Conservation (phyloP, 2,329 filamentous ascomycete species). For the Tolypocladium ophioglossoides region DNA sequence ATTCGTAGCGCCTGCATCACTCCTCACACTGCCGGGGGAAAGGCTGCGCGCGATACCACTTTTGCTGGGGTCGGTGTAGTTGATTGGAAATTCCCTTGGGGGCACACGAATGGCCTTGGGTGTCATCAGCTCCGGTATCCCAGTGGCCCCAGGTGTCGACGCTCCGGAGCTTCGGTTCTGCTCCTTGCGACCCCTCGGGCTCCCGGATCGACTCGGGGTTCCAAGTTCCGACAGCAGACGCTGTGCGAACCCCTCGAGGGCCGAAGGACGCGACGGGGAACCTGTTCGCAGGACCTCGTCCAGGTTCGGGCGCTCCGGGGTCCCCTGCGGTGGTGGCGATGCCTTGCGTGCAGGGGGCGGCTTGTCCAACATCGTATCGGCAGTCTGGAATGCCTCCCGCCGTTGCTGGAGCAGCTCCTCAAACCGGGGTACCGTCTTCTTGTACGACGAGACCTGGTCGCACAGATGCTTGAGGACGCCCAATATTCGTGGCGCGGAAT, state of each 20-base stretch:
- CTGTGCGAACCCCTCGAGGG: slow-evolving; percentile 51
- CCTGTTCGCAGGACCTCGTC: slow-evolving; percentile 33
- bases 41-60: slow-evolving; percentile 24
- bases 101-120: slow-evolving; percentile 23
- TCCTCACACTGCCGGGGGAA: slow-evolving; percentile 26
- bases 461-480: slow-evolving; percentile 48
- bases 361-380: slow-evolving; percentile 35
- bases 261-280: slow-evolving; percentile 43
- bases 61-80: slow-evolving; percentile 22
- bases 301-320: slow-evolving; percentile 30
- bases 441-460: slow-evolving; percentile 52
- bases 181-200: slow-evolving; percentile 41
- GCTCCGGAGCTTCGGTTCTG: slow-evolving; percentile 19
- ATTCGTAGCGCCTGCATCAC: slow-evolving; percentile 13
- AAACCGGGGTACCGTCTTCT: slow-evolving; percentile 57
- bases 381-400: slow-evolving; percentile 52
- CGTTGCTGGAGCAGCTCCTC: slow-evolving; percentile 59
- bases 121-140: slow-evolving; percentile 12
- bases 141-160: slow-evolving; percentile 16
- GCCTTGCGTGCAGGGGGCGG: slow-evolving; percentile 17
- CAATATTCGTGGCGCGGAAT: slow-evolving; percentile 43
- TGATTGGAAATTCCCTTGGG: slow-evolving; percentile 31
- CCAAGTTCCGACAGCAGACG: slow-evolving; percentile 50
- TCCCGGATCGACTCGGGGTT: slow-evolving; percentile 39
- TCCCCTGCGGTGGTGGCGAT: slow-evolving; percentile 19